phyloP scores from a whole-genome alignment of 495 filamentous ascomycete genomes.

The Penicillium lividum region DNA sequence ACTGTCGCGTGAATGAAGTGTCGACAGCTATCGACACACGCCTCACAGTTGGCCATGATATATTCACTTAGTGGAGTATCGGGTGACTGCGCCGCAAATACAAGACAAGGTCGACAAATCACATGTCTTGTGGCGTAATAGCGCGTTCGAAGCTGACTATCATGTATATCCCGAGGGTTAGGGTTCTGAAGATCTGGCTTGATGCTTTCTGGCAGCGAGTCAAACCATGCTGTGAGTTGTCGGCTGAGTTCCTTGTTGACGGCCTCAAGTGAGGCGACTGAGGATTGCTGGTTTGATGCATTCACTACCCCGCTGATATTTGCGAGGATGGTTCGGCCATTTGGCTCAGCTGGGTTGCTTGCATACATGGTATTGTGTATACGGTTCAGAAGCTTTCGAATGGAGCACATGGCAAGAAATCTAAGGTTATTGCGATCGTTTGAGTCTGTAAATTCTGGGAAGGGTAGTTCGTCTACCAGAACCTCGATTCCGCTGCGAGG shows the following conservation, averaged over 20 bases:
- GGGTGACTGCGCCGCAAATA: conserved; percentile 16
- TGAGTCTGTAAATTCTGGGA: conserved; percentile 14
- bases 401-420: conserved; percentile 27
- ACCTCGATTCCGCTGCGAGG: conserved; percentile 21
- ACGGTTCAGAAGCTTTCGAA: conserved; percentile 23
- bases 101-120: conserved; percentile 21
- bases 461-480: conserved; percentile 17
- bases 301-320: background rate
- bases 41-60: conserved; percentile 17
- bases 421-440: conserved; percentile 8
- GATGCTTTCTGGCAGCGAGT: conserved; percentile 13
- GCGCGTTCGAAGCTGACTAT: conserved; percentile 19
- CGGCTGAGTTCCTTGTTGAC: conserved; percentile 20
- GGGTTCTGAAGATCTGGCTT: conserved; percentile 16
- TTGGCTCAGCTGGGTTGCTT: conserved; percentile 7
- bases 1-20: conserved; percentile 14
- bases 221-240: conserved; percentile 20
- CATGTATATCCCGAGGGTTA: conserved; percentile 10
- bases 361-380: conserved; percentile 22
- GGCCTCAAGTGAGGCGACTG: conserved; percentile 17
- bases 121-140: conserved; percentile 24
- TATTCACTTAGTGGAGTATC: conserved; percentile 10
- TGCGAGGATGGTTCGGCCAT: background rate
- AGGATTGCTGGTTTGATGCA: conserved; percentile 2
- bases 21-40: conserved; percentile 23